Evolutionary conservation across 306 rosid genomes (phyloP), one percentile per base, ranked within the genome.

Genomic region (Vigna reflexopilosa): DNA sequence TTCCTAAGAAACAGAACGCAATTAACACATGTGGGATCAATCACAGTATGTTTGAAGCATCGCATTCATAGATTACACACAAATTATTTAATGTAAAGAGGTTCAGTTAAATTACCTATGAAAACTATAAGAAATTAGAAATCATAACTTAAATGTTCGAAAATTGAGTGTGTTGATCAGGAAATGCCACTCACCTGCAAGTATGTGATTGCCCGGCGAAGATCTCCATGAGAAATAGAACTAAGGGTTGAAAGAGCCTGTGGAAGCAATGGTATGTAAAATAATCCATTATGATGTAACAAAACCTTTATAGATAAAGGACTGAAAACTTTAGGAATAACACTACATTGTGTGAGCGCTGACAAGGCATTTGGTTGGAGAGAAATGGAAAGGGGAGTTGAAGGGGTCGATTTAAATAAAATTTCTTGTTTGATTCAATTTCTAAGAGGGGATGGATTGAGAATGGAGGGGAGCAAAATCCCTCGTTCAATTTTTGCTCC

Each of bases 151-250:
- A 3, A n/a, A 75, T 42, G 59, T 55, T 22, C 30, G 19, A 68
- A 57, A 28, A 78, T n/a, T 44, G 15, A 19, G 42, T 45, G 26
- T 9, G 52, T 6, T 70, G 34, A 48, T 49, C 38, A 66, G 73
- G 55, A 54, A 58, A 56, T 62, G 65, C 45, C 57, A 47, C 83
- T 80, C 77, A 86, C 98, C 98, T 95, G 98, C 88, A 95, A 90
- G 83, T 88, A 93, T 42, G 96, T 91, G 83, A 95, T 93, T 73
- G 97, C 98, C 81, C 99, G 91, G 63, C 98, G 98, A 67, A 95
- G 97, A 88, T 95, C 99, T 63, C 98, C 99, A 78, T 93, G 93
- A 75, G 99, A 95, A 70, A 93, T 95, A 76, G 88, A 91, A 77
- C 96, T 90, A 56, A 95, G 81, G 55, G 93, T 87, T 73, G 97